Base-by-base conservation (phyloP, 2,329 filamentous ascomycete species). In the Esteya vermicola region DNA sequence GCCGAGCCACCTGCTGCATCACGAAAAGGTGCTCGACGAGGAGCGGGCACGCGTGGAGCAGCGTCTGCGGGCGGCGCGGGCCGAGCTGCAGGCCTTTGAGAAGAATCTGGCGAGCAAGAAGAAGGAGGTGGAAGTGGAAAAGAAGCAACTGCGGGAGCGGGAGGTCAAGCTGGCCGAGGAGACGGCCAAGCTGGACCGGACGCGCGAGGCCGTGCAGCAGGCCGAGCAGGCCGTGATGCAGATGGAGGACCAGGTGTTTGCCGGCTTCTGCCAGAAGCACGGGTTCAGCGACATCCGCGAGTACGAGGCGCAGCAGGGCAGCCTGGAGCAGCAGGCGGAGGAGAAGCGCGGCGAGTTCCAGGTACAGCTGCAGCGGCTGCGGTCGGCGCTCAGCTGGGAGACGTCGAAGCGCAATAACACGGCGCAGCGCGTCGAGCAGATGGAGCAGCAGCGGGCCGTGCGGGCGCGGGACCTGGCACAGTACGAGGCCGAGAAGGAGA, bases 251-350 rank as follows among this genome's bases (percentile, higher is more conserved):
- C 73, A 86, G 50, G 71, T 98, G 23, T 98, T 95, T 57, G 69
- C 70, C 19, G 68, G 69, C 31, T 98, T 98, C 62, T 98, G 91
- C 62, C 73, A 77, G 50, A 76, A 83, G 41, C 75, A 95, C 18
- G 85, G 88, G 1, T 96, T 94, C 56, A 70, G 75, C 43, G 81
- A 93, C 52, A 93, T 98, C 47, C 83, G 89, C 43, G 83, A 85
- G 43, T 98, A 96, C 52, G 86, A 96, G 56, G 81, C 81, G 21
- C 88, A 93, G 49, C 91, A 96, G 60, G 89, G 91, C 36, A 86
- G 82, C 32, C 65, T 93, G 36, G 88, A 96, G 58, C 85, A 94
- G 56, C 85, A 96, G 56, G 83, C 84, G 33, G 79, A 80, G 1
- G 79, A 91, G 58, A 88, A 88, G 64, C 85, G 85, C 46, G 78